A percentile compares a stretch with the other conserved stretches of the same genome.
Evolutionary conservation across 345 rosid genomes (phyloP).

Genomic region (Turritis glabra): DNA sequence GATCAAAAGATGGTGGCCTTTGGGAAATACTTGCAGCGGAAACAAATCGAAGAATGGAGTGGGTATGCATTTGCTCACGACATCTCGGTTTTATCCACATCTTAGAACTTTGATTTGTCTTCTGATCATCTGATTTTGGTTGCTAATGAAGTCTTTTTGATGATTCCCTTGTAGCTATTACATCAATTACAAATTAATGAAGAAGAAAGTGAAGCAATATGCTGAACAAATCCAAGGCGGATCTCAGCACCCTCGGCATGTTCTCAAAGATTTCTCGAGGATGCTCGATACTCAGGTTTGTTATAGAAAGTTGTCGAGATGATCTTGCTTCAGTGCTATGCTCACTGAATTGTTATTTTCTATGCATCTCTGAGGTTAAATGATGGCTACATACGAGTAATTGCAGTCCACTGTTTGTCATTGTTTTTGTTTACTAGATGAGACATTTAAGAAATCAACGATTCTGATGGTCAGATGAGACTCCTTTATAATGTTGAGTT

Average conservation of each 20-base stretch:
- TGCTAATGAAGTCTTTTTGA: conserved; percentile 13
- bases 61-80: conserved; percentile 49
- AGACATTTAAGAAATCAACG: not conserved
- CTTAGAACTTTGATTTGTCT: not conserved
- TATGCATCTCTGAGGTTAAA: not conserved
- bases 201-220: conserved; percentile 86
- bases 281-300: conserved; percentile 92
- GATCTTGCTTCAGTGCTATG: not conserved
- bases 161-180: conserved; percentile 58
- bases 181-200: conserved; percentile 94
- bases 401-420: not conserved
- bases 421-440: conserved; percentile 12
- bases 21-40: conserved; percentile 84
- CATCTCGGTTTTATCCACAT: not conserved
- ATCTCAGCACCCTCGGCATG: conserved; percentile 73
- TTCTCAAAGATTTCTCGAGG: conserved; percentile 97
- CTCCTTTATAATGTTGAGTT: not conserved
- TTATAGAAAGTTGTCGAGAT: not conserved
- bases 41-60: conserved; percentile 88
- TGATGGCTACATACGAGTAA: not conserved
- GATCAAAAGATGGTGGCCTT: conserved; percentile 81
- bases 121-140: conserved; percentile 13
- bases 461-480: not conserved
- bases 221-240: conserved; percentile 81
- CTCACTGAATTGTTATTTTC: not conserved